Evolutionary conservation across 73 alveolate species (phyloP), one percentile per base, ranked within the genome.

Genomic region (Blepharisma stoltei): DNA sequence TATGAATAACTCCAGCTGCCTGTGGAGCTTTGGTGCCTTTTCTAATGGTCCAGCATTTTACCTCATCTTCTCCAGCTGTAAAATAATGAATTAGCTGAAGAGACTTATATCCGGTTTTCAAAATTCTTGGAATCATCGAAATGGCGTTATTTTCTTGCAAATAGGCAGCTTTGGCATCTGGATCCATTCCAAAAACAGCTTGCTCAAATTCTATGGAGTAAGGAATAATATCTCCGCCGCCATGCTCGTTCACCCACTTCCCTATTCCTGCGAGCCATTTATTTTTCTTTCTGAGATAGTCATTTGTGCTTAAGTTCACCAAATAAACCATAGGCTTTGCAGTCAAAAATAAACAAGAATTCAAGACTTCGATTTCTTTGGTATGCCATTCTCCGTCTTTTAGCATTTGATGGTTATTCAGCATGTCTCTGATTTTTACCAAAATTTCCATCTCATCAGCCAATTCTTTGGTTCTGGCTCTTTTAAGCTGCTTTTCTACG

Each of bases 21-120:
- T 89, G 87, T 32, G 99, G 99, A 18, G 99, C 99, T 79, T 92
- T 89, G 18, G 95, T 66, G 4, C 98, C 98, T 78, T 89, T 91
- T 80, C 98, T 90, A 37, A 96, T 86, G 14, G 99, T 94, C 99
- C 99, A 97, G 88, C 99, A 95, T 83, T 94, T 95, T 27, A 96
- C 99, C 83, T 97, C 99, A 84, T 97, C 99, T 70, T 95, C 97
- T 32, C 99, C 99, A 71, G 99, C 99, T 6, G 99, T 97, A 94
- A 96, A 97, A 91, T 90, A 97, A 77, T 97, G 98, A 71, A 96
- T 91, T 75, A 97, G 85, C 54, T 94, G 93, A 66, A 97, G 84
- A 54, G 98, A 92, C 69, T 81, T 81, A 76, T 96, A 96, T 8
- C 99, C 99, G 49, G 95, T 90, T 76, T 89, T 86, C 55, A 96